Evolutionary conservation across 495 filamentous ascomycete species (phyloP).

Genomic region (Penicillium atrosanguineum): DNA sequence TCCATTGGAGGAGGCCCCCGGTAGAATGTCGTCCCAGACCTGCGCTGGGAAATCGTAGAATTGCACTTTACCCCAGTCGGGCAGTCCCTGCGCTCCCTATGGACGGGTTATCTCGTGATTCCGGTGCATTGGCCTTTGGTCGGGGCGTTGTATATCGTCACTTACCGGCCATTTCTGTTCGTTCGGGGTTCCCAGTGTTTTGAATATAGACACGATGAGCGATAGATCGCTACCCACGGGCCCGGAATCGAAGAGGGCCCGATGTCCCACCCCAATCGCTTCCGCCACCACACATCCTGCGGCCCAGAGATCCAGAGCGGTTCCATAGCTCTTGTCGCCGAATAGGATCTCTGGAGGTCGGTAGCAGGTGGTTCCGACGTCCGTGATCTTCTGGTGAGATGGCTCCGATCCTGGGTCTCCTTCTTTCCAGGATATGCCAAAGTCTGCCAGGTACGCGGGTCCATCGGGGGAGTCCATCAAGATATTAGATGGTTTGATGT

Average conservation of each 20-base stretch:
- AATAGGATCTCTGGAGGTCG: conserved; percentile 89
- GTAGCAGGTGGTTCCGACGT: conserved; percentile 91
- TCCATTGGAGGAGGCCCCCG: conserved; percentile 44
- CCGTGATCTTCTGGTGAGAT: conserved; percentile 70
- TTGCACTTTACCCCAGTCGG: conserved; percentile 66
- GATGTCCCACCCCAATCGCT: conserved; percentile 41
- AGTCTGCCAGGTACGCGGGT: conserved; percentile 79
- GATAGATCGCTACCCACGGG: conserved; percentile 90
- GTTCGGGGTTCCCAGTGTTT: conserved; percentile 80
- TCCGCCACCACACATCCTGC: conserved; percentile 81
- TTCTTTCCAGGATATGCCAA: conserved; percentile 85
- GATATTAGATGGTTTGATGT: conserved; percentile 91
- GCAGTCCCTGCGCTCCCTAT: conserved; percentile 54
- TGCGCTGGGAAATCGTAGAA: conserved; percentile 53
- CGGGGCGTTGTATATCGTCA: not conserved
- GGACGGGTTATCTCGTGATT: not conserved
- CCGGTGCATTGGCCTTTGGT: too few relatives aligned
- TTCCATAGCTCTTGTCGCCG: conserved; percentile 68
- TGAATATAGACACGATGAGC: conserved; percentile 86
- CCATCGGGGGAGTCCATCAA: conserved; percentile 66
- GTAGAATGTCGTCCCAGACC: conserved; percentile 54
- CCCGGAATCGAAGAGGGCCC: conserved; percentile 76
- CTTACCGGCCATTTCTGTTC: conserved; percentile 72
- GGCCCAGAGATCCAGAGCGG: conserved; percentile 82
- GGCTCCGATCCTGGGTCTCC: conserved; percentile 60